Percentiles rank a stretch among this genome's conserved stretches.
phyloP scores from a whole-genome alignment of 768 basidiomycete genomes.

The Suillus spraguei region DNA sequence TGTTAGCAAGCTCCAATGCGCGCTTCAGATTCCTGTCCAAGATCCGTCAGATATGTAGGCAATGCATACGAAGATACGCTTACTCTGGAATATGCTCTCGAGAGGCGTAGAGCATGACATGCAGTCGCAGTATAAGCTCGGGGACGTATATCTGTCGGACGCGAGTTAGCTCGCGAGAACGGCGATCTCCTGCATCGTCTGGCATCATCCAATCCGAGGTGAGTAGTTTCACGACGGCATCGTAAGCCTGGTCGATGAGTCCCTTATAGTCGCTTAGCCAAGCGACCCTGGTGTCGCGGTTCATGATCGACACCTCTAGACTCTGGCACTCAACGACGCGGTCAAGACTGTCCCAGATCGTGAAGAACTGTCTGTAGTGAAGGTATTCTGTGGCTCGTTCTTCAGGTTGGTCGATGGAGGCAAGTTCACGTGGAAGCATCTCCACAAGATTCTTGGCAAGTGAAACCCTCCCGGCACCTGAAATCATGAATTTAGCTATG shows the following conservation, averaged over 20 bases:
- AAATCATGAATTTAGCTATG: neutral
- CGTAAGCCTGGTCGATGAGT: slow-evolving; percentile 64
- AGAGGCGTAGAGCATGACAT: slow-evolving; percentile 69
- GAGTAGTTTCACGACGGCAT: slow-evolving; percentile 68
- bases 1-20: slow-evolving; percentile 75
- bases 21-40: slow-evolving; percentile 69
- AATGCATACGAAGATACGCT: slow-evolving; percentile 29
- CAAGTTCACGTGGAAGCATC: slow-evolving; percentile 65
- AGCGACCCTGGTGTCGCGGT: slow-evolving; percentile 53
- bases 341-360: slow-evolving; percentile 68
- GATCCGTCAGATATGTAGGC: neutral
- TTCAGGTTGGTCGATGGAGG: slow-evolving; percentile 65
- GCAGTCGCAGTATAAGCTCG: slow-evolving; percentile 85
- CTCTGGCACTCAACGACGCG: slow-evolving; percentile 63
- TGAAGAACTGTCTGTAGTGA: slow-evolving; percentile 81
- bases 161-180: slow-evolving; percentile 69
- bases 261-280: slow-evolving; percentile 70
- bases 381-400: slow-evolving; percentile 74
- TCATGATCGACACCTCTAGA: slow-evolving; percentile 57
- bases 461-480: slow-evolving; percentile 75
- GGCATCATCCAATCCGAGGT: slow-evolving; percentile 78
- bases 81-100: slow-evolving; percentile 56
- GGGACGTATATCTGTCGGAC: slow-evolving; percentile 90
- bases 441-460: slow-evolving; percentile 63
- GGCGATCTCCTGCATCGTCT: slow-evolving; percentile 53